Conservation (phyloP, 176 grass and related monocot genomes). For the Oryza longistaminata region DNA sequence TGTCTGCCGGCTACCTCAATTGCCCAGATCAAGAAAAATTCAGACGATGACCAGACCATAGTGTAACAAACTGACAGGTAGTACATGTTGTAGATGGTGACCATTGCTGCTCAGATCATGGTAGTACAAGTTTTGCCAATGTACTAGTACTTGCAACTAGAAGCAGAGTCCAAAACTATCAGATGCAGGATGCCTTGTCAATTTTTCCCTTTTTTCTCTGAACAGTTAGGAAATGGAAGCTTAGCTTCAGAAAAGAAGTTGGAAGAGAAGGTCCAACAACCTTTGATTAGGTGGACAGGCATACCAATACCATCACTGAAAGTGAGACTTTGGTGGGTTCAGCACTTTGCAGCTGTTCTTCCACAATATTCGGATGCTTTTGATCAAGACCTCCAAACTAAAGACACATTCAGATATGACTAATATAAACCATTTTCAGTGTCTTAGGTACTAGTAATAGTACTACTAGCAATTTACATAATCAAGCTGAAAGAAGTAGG, state of each 20-base stretch:
- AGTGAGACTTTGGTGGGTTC: not conserved
- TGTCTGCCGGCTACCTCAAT: slow-evolving; percentile 1
- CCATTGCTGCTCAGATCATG: not conserved
- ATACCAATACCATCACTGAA: not conserved
- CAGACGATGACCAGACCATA: not conserved
- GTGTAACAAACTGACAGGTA: not conserved
- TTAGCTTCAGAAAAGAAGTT: slow-evolving; percentile 9
- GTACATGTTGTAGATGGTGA: not conserved
- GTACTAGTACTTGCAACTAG: not conserved
- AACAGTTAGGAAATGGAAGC: not conserved
- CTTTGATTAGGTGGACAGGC: not conserved
- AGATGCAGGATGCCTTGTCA: not conserved
- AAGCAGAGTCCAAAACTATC: not conserved
- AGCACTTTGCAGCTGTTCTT: not conserved
- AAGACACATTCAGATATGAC: not conserved
- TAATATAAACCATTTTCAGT: not conserved
- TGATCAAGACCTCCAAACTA: not conserved
- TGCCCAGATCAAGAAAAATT: not conserved
- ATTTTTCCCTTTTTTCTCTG: not conserved
- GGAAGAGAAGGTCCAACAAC: not conserved
- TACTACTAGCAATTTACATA: not conserved
- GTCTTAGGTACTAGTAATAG: not conserved
- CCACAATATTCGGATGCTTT: not conserved
- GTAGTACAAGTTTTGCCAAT: not conserved
- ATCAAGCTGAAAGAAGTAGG: not conserved